A percentile compares a stretch with the other conserved stretches of the same genome.
Conservation (phyloP, 345 rosid species). For the Populus simonii region DNA sequence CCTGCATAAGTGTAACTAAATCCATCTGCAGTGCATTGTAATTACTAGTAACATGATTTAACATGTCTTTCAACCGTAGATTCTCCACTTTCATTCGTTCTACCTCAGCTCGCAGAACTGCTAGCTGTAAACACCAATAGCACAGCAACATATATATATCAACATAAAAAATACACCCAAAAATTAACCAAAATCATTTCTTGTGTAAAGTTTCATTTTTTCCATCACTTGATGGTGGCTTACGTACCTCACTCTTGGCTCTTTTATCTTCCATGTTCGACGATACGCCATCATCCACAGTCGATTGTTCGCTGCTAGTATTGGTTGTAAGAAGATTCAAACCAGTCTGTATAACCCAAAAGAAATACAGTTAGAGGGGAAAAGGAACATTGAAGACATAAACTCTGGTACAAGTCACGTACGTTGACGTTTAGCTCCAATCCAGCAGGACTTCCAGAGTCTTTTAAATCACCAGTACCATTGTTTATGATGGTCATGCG, state of each 20-base stretch:
- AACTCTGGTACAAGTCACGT: background rate
- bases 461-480: background rate
- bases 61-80: slow-evolving; percentile 37
- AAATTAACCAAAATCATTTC: background rate
- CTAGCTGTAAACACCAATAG: slow-evolving; percentile 30
- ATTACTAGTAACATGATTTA: slow-evolving; percentile 42
- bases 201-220: background rate
- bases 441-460: slow-evolving; percentile 7
- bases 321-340: slow-evolving; percentile 57
- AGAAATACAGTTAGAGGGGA: background rate
- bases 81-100: slow-evolving; percentile 51
- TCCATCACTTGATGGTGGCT: background rate
- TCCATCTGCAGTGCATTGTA: slow-evolving; percentile 50
- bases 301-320: slow-evolving; percentile 58
- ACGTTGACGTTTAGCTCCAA: slow-evolving; percentile 48
- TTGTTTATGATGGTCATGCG: background rate
- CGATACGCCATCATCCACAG: slow-evolving; percentile 58
- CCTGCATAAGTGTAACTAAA: slow-evolving; percentile 31
- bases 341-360: slow-evolving; percentile 44
- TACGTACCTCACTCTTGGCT: slow-evolving; percentile 53
- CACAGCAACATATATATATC: background rate
- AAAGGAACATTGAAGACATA: background rate
- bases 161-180: background rate
- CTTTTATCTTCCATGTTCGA: slow-evolving; percentile 46
- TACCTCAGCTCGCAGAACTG: slow-evolving; percentile 46